Conservation (phyloP, 2,329 filamentous ascomycete species). For the Clonostachys sp. region DNA sequence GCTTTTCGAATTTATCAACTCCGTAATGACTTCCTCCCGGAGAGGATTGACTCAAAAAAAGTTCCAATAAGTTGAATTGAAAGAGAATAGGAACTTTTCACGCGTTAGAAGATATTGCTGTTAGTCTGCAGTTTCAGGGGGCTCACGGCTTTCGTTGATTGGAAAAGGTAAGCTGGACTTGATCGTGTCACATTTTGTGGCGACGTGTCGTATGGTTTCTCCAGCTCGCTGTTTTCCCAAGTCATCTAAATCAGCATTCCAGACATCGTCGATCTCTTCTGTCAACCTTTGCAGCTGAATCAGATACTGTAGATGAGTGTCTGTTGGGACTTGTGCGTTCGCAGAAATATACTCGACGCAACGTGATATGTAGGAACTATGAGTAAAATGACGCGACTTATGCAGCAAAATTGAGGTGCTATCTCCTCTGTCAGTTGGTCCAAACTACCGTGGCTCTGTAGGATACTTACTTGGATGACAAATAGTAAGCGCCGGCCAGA, state of each 20-base stretch:
- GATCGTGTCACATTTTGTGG: background rate
- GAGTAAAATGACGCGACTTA: conserved; percentile 18
- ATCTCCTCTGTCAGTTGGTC: background rate
- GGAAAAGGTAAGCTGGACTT: conserved; percentile 17
- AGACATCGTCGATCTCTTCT: conserved; percentile 5
- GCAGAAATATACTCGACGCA: no score
- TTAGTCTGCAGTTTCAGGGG: no score
- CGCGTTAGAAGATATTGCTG: no score
- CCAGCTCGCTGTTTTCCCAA: no score
- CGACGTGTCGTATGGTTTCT: no score
- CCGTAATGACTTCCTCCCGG: conserved; percentile 17
- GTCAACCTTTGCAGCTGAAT: conserved; percentile 14
- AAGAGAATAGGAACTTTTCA: conserved; percentile 14
- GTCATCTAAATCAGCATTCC: background rate
- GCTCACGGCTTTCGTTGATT: conserved; percentile 21
- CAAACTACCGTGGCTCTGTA: background rate
- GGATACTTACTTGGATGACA: conserved; percentile 17
- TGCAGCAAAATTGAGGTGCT: conserved; percentile 21
- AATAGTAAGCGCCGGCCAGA: conserved; percentile 20
- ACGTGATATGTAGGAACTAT: conserved; percentile 17
- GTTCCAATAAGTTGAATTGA: conserved; percentile 18
- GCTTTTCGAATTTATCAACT: conserved; percentile 12
- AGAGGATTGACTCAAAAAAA: conserved; percentile 20
- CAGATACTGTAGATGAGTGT: conserved; percentile 20
- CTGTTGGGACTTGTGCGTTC: conserved; percentile 7